Evolutionary conservation across 2,329 filamentous ascomycete genomes (phyloP), one percentile per base, ranked within the genome.

Genomic region (Sarocladiaceae sp.): DNA sequence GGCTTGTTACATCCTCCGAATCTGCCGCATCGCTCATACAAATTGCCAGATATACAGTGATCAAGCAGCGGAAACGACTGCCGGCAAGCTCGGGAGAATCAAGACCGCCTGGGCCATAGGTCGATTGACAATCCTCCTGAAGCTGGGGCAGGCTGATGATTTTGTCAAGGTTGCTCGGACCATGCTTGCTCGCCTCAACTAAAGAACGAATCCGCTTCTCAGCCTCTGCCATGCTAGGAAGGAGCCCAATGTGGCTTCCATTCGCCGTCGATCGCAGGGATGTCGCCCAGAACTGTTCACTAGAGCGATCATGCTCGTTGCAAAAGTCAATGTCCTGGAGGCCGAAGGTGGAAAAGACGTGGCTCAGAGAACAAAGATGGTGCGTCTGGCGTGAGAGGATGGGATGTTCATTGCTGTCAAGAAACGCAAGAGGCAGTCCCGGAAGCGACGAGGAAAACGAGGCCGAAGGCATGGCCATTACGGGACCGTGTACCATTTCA

Each of bases 111-210:
- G 18, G 33, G n/a, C 16, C 15, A 13, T 35, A 35, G 18, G 21
- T 19, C n/a, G 15, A 18, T 19, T 19, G 33, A 15, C 33, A 35
- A 19, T 35, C 33, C 21, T 35, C 33, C 18, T 19, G 33, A 7
- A 35, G 18, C 13, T 35, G 33, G 6, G 33, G 13, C 6, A 35
- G 33, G 21, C 33, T 35, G 16, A 35, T 19, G 16, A 35, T 35
- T 19, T 35, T 35, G 33, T 35, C 33, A 6, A 35, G 16, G 21
- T 35, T 35, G 33, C 33, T 35, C 21, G 33, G 33, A 6, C 33
- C 33, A 19, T 35, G 33, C 16, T 35, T 35, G 15, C 15, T 35
- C 16, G 33, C 33, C 15, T 35, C 33, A 12, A 15, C 33, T 20
- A 35, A 20, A 4, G 33, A 12, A 7, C 21, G 33, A 15, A 35